Evolutionary conservation across 1,139 yeast genomes (phyloP), one percentile per base, ranked within the genome.

Genomic region (Hansenula sp.): DNA sequence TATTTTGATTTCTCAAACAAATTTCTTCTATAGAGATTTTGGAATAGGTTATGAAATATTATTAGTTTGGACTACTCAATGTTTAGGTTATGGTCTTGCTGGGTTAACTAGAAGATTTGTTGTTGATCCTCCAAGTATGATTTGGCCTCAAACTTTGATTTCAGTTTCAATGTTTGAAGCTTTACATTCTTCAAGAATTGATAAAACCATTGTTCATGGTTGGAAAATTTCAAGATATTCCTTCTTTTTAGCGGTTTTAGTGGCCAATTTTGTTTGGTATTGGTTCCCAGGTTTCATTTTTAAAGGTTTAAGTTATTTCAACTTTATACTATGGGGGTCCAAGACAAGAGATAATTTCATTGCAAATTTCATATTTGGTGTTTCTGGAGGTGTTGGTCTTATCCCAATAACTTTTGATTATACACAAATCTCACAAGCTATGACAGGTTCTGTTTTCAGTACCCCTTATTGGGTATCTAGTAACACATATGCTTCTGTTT

Each of bases 281-380:
- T 80, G 81, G 79, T 51, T 81, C 11, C 87, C 87, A 1, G 74
- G 72, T 9, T 79, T 71, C 49, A 49, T 81, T 13, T 75, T 76
- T 43, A 69, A 68, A 16, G 79, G 77, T 4, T 60, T 81, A 33
- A 71, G 81, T 0, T 63, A 67, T 41, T 78, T 81, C 58, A 77
- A 74, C 53, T 77, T 84, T 77, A 68, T 76, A 50, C 66, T 81
- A 33, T 71, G 77, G 74, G 71, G 72, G 36, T 41, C 61, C 4
- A 47, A 51, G 27, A 54, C 63, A 2, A 57, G 58, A 36, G 50
- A 67, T 33, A 62, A 67, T 47, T 73, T 73, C 41, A 62, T 71
- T 40, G 69, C 74, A 16, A 73, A 76, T 54, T 77, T 76, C 51
- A 62, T 77, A 29, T 77, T 77, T 50, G 81, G 83, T 39, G 70